These are phyloP conservation scores for Paragyromitra xinjiangensis DNA, from an alignment of 495 filamentous ascomycete species.

Conservation along the genomic window DNA sequence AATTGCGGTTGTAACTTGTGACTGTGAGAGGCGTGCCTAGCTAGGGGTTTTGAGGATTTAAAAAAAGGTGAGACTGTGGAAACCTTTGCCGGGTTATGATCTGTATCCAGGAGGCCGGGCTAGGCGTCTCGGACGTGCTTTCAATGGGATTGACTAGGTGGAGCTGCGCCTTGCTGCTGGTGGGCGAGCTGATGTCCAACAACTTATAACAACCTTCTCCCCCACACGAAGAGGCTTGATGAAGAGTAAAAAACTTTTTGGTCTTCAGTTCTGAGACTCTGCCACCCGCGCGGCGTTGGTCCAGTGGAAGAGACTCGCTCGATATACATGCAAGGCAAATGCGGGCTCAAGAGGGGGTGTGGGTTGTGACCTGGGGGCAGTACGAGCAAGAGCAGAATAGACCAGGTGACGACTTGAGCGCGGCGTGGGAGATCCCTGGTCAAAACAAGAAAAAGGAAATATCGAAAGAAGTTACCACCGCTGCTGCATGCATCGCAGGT, in stretches of 20 bases:
- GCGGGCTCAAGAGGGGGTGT: constrained; percentile 51
- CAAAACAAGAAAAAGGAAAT: constrained; percentile 56
- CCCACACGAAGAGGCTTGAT: constrained; percentile 52
- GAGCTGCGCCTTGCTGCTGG: constrained; percentile 55
- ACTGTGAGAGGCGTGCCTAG: constrained; percentile 50
- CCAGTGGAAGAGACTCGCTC: constrained; percentile 49
- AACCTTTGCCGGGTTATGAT: constrained; percentile 55
- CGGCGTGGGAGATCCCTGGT: constrained; percentile 56
- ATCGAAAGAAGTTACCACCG: constrained; percentile 54
- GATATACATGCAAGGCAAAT: constrained; percentile 55
- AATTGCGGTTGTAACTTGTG: constrained; percentile 57
- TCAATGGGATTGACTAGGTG: constrained; percentile 54
- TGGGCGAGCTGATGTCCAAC: constrained; percentile 51
- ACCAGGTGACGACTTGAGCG: constrained; percentile 56
- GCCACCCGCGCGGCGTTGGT: constrained; percentile 53
- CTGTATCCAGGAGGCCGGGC: constrained; percentile 56
- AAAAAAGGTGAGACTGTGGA: constrained; percentile 55
- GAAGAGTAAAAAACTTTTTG: constrained; percentile 46
- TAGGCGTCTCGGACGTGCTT: constrained; percentile 55
- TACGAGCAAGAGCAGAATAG: constrained; percentile 48
- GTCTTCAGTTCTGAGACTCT: constrained; percentile 47
- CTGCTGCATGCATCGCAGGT: constrained; percentile 54
- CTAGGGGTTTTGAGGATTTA: constrained; percentile 53
- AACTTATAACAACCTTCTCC: constrained; percentile 56
- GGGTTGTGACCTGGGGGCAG: constrained; percentile 53